A percentile compares a stretch with the other conserved stretches of the same genome.
Conservation (phyloP, 257 asterid genomes). For the Solanum acaule region DNA sequence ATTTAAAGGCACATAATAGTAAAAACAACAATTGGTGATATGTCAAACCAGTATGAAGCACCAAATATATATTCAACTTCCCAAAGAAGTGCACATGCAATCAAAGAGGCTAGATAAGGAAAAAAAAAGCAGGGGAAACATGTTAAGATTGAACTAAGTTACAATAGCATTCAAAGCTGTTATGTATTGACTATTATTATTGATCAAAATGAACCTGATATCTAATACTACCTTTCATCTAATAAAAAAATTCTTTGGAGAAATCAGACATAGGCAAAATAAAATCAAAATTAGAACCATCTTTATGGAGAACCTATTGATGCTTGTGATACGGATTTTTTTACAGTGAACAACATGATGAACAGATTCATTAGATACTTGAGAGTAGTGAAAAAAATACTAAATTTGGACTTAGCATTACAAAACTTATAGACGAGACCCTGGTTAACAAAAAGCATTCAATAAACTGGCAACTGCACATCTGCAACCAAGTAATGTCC, state of each 20-base stretch:
- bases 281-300: neutral
- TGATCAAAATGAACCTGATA: neutral
- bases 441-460: neutral
- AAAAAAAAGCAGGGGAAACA: neutral
- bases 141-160: neutral
- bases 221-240: neutral
- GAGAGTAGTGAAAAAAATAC: neutral
- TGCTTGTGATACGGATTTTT: neutral
- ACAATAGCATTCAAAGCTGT: neutral
- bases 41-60: neutral
- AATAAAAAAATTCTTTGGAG: neutral
- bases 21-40: neutral
- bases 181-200: neutral
- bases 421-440: neutral
- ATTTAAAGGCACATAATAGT: neutral
- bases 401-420: neutral
- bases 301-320: neutral
- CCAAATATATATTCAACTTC: neutral
- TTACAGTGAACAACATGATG: neutral
- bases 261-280: neutral
- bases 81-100: neutral
- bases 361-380: neutral
- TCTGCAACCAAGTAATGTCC: neutral
- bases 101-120: neutral
- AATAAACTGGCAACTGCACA: neutral